Percentiles rank a stretch among this genome's conserved stretches.
Conservation (phyloP, 176 grass and related monocot species). For the Juncus effusus region DNA sequence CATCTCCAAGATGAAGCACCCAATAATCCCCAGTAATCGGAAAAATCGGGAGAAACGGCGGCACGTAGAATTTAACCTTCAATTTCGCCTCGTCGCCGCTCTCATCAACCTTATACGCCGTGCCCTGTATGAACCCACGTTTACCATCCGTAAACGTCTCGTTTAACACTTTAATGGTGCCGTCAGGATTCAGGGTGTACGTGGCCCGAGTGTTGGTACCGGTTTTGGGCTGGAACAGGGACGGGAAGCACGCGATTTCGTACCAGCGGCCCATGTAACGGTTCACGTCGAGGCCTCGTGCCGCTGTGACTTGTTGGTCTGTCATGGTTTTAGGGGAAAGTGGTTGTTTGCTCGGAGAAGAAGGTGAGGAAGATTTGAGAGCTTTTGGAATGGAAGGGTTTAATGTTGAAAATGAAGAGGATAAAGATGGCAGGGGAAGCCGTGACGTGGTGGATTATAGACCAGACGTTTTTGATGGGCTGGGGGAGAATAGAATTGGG, state of each 20-base stretch:
- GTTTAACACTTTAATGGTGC: slow-evolving; percentile 61
- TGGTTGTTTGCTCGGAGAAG: background rate
- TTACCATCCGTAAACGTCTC: slow-evolving; percentile 75
- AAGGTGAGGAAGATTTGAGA: background rate
- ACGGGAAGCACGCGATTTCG: slow-evolving; percentile 74
- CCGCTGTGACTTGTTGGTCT: slow-evolving; percentile 38
- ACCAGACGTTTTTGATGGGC: too few species aligned
- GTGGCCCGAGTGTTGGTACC: slow-evolving; percentile 63
- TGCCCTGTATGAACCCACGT: slow-evolving; percentile 61
- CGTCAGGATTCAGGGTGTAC: slow-evolving; percentile 49
- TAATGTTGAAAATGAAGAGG: background rate
- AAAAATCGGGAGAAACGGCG: slow-evolving; percentile 69
- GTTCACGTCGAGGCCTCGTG: slow-evolving; percentile 49
- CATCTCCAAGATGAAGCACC: slow-evolving; percentile 65
- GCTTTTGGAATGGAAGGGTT: slow-evolving; percentile 5
- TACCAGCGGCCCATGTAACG: slow-evolving; percentile 77
- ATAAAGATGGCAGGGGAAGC: background rate
- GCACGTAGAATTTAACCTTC: slow-evolving; percentile 67
- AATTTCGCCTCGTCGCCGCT: slow-evolving; percentile 69
- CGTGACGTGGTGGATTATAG: too few species aligned
- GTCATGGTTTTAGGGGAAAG: background rate
- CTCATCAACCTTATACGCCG: slow-evolving; percentile 43
- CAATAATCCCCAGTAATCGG: slow-evolving; percentile 87
- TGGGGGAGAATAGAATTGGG: too few species aligned
- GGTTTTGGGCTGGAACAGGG: slow-evolving; percentile 58